Evolutionary conservation across 352 stramenopile genomes (phyloP).

Genomic region (Pythium phragmiticola): DNA sequence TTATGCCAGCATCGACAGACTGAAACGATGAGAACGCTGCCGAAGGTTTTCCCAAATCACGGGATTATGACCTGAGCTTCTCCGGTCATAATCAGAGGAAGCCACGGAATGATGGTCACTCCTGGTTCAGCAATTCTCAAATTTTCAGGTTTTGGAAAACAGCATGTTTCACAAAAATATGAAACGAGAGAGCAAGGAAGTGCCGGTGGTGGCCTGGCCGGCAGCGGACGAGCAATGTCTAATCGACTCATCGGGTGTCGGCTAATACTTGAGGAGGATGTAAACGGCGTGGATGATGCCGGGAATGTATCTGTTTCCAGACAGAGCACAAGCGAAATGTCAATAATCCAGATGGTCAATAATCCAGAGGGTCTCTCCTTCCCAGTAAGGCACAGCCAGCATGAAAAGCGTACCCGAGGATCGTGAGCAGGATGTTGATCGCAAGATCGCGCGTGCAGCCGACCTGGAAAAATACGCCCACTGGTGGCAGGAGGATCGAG

Average conservation of each 20-base stretch:
- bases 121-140: too few relatives aligned
- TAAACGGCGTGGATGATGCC: slow-evolving; percentile 76
- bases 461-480: slow-evolving; percentile 42
- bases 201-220: too few relatives aligned
- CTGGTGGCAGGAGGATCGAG: slow-evolving; percentile 28
- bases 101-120: neutral
- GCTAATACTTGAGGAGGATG: slow-evolving; percentile 63
- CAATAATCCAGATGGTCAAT: neutral
- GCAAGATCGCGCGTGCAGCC: slow-evolving; percentile 35
- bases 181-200: neutral
- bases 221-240: too few relatives aligned
- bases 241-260: too few relatives aligned
- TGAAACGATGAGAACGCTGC: neutral
- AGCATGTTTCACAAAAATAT: neutral
- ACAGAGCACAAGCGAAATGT: too few relatives aligned
- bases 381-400: neutral
- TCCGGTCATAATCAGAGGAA: slow-evolving; percentile 10
- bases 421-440: slow-evolving; percentile 28
- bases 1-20: neutral
- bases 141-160: neutral
- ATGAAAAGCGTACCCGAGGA: slow-evolving; percentile 20
- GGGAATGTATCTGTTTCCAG: slow-evolving; percentile 48
- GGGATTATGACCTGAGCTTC: neutral
- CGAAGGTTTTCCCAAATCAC: slow-evolving; percentile 2
- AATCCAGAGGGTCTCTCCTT: neutral